Conservation (phyloP, 148 eudicot genomes). For the Drosera capensis region DNA sequence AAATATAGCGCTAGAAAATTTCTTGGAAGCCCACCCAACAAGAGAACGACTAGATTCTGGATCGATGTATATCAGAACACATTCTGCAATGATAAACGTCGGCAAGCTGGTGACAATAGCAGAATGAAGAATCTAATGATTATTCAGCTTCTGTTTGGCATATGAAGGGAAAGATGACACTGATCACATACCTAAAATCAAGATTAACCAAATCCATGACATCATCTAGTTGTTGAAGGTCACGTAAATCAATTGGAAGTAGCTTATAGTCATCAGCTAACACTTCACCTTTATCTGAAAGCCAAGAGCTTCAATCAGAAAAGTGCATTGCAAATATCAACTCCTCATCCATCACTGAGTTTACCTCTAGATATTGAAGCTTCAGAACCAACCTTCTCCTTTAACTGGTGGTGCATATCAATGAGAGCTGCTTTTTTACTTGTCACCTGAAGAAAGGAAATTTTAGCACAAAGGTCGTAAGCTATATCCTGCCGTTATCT, state of each 20-base stretch:
- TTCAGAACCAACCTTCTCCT: conserved; percentile 59
- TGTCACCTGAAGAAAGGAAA: conserved; percentile 67
- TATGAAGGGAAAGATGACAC: neutral
- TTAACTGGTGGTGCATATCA: conserved; percentile 46
- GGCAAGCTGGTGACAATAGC: conserved; percentile 95
- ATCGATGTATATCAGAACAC: conserved; percentile 94
- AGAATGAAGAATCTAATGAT: conserved; percentile 33
- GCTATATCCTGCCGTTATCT: neutral
- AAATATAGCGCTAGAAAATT: conserved; percentile 71
- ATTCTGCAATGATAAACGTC: conserved; percentile 98
- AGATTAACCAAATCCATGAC: conserved; percentile 49
- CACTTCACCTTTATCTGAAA: conserved; percentile 87
- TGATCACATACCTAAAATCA: conserved; percentile 65
- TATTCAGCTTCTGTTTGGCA: conserved; percentile 3
- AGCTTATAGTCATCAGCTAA: conserved; percentile 72
- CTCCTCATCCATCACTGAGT: neutral
- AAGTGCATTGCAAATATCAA: neutral
- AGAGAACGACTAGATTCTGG: conserved; percentile 73
- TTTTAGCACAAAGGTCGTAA: neutral
- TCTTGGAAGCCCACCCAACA: conserved; percentile 80
- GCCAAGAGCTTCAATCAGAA: neutral
- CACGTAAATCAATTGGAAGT: conserved; percentile 87
- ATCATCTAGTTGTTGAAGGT: conserved; percentile 46
- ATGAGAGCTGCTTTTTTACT: conserved; percentile 86
- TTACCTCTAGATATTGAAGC: conserved; percentile 73